Evolutionary conservation across 2,329 filamentous ascomycete species (phyloP), one percentile per base, ranked within the genome.

Genomic region (Aspergillus japonicus): DNA sequence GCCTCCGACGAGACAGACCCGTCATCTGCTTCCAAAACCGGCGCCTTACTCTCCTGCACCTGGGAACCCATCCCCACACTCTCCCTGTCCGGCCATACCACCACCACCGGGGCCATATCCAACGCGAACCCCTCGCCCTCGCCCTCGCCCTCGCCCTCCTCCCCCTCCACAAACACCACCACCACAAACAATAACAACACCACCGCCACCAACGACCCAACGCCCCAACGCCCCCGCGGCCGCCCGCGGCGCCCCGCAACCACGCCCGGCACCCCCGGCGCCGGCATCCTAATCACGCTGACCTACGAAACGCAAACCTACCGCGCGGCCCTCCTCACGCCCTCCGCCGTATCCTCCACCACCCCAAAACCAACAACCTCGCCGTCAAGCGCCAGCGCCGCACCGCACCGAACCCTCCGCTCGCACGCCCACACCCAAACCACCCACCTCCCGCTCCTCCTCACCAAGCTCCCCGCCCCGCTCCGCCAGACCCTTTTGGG

Each of bases 381-480:
- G 0, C 33, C 4, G 4, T 16, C 33, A 12, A 35, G 33, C 33
- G 3, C 12, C 26, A 31, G 24, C 11, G 29, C 11, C 16, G 50
- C 29, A 16, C 33, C 23, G 10, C 31, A 44, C 31, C 39, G 39
- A 35, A 53, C 16, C 31, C 42, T 23, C 42, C 16, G 57, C 49
- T n/a, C 47, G 47, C 56, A 56, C 19, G 47, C 50, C 26, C 52
- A 47, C 39, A 16, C 21, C 14, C 50, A 50, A 42, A 81, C 81
- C 52, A 83, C 81, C 1, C 71, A 76, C 16, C 74, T 85, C 3
- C 82, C 82, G 0, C 68, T 85, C 14, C 71, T 85, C 14, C 68
- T 85, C 47, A 78, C 82, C 3, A 80, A 80, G 60, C 79, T 84
- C 68, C 82, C 83, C 2, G 80, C 75, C 35, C 69, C 78, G 0